Evolutionary conservation across 352 stramenopile genomes (phyloP).

Genomic region (Phytophthora ramorum): DNA sequence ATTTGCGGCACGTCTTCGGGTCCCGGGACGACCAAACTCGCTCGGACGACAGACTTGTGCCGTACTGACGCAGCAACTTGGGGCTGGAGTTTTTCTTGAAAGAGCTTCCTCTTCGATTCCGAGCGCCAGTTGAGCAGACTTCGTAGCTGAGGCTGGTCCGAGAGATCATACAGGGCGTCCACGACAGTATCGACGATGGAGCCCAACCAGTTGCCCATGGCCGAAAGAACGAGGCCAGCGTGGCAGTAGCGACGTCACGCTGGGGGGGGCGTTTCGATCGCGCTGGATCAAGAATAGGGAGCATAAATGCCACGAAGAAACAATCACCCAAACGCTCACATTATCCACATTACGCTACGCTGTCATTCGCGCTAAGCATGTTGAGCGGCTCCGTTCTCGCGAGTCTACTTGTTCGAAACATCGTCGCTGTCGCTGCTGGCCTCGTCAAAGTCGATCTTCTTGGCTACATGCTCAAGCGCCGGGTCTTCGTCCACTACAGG

Average conservation of each 20-base stretch:
- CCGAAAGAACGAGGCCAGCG: background rate
- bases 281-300: constrained; percentile 17
- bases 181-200: constrained; percentile 10
- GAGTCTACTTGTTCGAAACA: constrained; percentile 19
- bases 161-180: constrained; percentile 17
- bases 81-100: constrained; percentile 35
- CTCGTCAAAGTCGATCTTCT: constrained; percentile 49
- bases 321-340: constrained; percentile 19
- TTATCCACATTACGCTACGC: constrained; percentile 26
- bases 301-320: background rate
- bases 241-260: background rate
- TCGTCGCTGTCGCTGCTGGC: constrained; percentile 40
- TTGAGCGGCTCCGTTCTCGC: background rate
- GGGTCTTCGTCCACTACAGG: constrained; percentile 24
- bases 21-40: constrained; percentile 20
- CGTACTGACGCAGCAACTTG: constrained; percentile 19
- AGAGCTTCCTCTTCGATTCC: constrained; percentile 33
- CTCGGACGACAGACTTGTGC: constrained; percentile 34
- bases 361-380: constrained; percentile 11
- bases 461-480: constrained; percentile 31
- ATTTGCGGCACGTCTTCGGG: constrained; percentile 39
- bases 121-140: constrained; percentile 24
- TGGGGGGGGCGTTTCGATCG: background rate
- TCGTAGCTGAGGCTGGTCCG: constrained; percentile 1
- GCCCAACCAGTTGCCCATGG: constrained; percentile 28